Percentiles rank a stretch among this genome's conserved stretches.
phyloP scores from a whole-genome alignment of 176 grass and related monocot species.

The Echinochloa phyllopogon region DNA sequence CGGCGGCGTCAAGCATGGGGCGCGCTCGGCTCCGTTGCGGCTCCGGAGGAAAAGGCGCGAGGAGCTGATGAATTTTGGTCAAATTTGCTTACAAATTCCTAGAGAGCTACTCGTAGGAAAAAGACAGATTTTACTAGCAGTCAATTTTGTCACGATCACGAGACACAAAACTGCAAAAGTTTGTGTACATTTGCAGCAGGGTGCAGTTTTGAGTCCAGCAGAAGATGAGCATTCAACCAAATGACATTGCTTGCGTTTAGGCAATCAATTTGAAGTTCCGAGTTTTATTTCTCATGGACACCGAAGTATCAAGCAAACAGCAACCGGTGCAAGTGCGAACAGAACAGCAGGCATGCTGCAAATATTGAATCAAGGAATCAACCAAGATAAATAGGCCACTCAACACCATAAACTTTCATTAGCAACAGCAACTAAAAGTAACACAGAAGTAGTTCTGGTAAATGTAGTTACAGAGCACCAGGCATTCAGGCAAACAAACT shows the following conservation, averaged over 20 bases:
- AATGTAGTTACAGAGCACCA: neutral
- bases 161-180: neutral
- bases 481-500: slow-evolving; percentile 7
- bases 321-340: neutral
- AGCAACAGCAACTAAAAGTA: neutral
- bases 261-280: neutral
- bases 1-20: slow-evolving; percentile 42
- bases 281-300: neutral
- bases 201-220: neutral
- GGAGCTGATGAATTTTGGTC: neutral
- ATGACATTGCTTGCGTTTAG: neutral
- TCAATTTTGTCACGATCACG: neutral
- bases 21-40: neutral
- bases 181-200: neutral
- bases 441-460: neutral
- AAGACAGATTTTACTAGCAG: neutral
- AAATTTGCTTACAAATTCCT: neutral
- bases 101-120: neutral
- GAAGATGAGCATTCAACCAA: neutral
- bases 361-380: neutral
- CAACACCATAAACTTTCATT: neutral
- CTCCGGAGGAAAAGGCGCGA: neutral
- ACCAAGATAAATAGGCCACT: neutral
- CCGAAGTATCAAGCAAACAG: neutral
- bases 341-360: neutral